Evolutionary conservation across 1,139 yeast species (phyloP), one percentile per base, ranked within the genome.

Genomic region (Pichia sp.): DNA sequence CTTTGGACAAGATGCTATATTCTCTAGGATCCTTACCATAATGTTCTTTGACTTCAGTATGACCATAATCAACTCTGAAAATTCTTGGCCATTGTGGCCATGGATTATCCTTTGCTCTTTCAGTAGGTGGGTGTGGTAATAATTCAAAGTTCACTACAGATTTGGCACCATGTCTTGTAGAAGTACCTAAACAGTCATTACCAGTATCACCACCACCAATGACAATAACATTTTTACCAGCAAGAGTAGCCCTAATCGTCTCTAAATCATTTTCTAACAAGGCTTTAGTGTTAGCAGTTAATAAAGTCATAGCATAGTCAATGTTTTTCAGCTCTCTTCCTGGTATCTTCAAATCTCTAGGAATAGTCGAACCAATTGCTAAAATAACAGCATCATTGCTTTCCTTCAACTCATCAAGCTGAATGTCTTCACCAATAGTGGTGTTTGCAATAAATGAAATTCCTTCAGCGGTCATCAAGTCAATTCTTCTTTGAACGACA

Each of bases 171-270:
- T 92, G 97, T 69, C 98, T 84, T 39, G 95, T 92, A 32, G 97
- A 80, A 36, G 98, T 92, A 68, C 97, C 98, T 62, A 92, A 77
- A 77, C 97, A 92, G 73, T 92, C 98, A 63, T 92, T 92, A 78
- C 98, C 98, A 39, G 98, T 92, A 66, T 92, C 98, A 77, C 98
- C 98, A 72, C 98, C 98, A 61, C 98, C 98, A 71, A 92, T 90
- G 48, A 92, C 97, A 60, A 92, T 81, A 48, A 92, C 97, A 55
- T 85, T 73, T 73, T 90, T 92, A 55, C 95, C 97, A 52, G 75
- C 79, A 51, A 92, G 68, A 51, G 77, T 74, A 54, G 75, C 69
- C 55, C 84, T 79, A 48, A 90, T 82, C 49, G 81, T 85, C 50
- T 81, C 95, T 62, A 90, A 74, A 57, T 85, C 78, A 52, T 82